Percentiles rank a stretch among this genome's conserved stretches.
Conservation (phyloP, 176 grass and related monocot genomes). For the Luzula sylvatica region DNA sequence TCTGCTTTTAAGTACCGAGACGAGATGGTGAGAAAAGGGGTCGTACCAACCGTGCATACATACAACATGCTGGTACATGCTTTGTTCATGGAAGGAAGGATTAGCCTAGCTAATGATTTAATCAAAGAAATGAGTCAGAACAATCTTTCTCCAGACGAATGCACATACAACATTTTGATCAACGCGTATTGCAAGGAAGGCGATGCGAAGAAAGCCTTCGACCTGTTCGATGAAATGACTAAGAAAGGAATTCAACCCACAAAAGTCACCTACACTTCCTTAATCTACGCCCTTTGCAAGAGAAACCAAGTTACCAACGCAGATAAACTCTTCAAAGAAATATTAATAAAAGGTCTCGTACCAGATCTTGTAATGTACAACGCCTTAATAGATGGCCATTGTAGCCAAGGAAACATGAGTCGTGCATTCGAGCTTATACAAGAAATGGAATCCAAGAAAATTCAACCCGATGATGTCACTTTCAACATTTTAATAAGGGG, state of each 20-base stretch:
- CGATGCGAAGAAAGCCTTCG: slow-evolving; percentile 45
- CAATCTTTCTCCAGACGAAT: slow-evolving; percentile 32
- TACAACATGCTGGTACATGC: slow-evolving; percentile 52
- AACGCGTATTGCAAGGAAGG: slow-evolving; percentile 62
- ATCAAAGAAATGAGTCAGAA: slow-evolving; percentile 41
- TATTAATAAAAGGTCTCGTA: slow-evolving; percentile 37
- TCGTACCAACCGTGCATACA: slow-evolving; percentile 36
- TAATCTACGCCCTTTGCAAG: slow-evolving; percentile 54
- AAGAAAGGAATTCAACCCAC: slow-evolving; percentile 35
- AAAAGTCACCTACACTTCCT: slow-evolving; percentile 42
- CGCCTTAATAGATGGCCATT: slow-evolving; percentile 52
- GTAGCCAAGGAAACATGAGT: slow-evolving; percentile 25
- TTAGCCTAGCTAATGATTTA: slow-evolving; percentile 22
- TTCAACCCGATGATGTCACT: slow-evolving; percentile 44
- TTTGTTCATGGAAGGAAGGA: slow-evolving; percentile 46
- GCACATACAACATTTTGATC: slow-evolving; percentile 67
- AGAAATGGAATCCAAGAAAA: slow-evolving; percentile 49
- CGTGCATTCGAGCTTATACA: slow-evolving; percentile 34
- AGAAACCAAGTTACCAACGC: slow-evolving; percentile 30
- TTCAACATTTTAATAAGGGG: slow-evolving; percentile 60
- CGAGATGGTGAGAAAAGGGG: slow-evolving; percentile 32
- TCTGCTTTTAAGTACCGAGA: slow-evolving; percentile 26
- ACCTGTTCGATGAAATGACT: slow-evolving; percentile 39
- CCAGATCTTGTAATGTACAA: slow-evolving; percentile 61
- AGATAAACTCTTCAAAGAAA: slow-evolving; percentile 39